Conservation (phyloP, 2,329 filamentous ascomycete genomes). For the Clarireedia sp. region DNA sequence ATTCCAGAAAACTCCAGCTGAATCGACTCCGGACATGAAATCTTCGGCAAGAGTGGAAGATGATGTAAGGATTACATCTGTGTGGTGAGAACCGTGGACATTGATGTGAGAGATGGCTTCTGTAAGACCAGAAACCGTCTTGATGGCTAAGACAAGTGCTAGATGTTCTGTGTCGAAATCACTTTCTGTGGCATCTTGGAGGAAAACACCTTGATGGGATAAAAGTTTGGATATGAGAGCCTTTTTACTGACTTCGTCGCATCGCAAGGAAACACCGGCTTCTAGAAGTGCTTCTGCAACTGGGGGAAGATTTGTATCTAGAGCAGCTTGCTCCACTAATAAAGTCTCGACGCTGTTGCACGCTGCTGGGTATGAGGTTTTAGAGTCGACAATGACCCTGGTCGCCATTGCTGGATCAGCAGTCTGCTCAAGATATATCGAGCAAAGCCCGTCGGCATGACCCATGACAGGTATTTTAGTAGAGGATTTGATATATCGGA, state of each 20-base stretch:
- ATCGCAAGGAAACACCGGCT: constrained; percentile 75
- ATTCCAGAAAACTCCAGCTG: constrained; percentile 94
- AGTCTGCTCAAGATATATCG: constrained; percentile 73
- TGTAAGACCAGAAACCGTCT: constrained; percentile 61
- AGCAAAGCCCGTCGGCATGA: constrained; percentile 90
- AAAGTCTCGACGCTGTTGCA: constrained; percentile 94
- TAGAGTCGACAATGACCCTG: constrained; percentile 79
- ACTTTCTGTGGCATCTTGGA: constrained; percentile 57
- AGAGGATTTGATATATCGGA: constrained; percentile 71
- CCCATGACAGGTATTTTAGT: constrained; percentile 94
- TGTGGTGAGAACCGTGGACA: constrained; percentile 84
- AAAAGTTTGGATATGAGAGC: constrained; percentile 46
- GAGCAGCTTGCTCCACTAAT: constrained; percentile 67
- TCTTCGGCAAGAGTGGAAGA: constrained; percentile 59
- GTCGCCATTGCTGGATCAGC: constrained; percentile 66
- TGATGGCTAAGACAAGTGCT: constrained; percentile 74
- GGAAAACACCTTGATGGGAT: constrained; percentile 34
- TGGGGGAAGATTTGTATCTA: constrained; percentile 58
- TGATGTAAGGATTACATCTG: constrained; percentile 78
- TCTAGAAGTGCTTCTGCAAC: constrained; percentile 67
- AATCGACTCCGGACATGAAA: constrained; percentile 82
- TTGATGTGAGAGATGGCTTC: constrained; percentile 86
- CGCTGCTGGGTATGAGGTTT: constrained; percentile 88
- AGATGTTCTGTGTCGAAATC: constrained; percentile 91
- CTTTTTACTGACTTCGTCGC: constrained; percentile 61